Evolutionary conservation across 2,329 filamentous ascomycete species (phyloP).

Genomic region (Apiospora malaysiana): DNA sequence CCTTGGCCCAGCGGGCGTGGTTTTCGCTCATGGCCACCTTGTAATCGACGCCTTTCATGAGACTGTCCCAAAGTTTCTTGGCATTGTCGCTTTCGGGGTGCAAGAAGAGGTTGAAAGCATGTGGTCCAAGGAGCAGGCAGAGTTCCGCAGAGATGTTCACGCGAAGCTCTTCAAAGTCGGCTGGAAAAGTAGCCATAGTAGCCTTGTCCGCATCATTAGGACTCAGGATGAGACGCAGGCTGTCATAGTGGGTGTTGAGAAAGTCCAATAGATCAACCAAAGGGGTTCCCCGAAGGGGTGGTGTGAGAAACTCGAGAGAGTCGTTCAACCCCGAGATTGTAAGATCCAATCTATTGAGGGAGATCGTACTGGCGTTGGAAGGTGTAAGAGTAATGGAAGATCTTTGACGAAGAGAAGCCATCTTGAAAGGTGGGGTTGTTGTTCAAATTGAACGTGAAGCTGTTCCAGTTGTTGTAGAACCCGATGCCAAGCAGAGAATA

Average conservation of each 20-base stretch:
- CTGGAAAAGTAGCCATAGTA: background rate
- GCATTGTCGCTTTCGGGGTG: background rate
- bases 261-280: background rate
- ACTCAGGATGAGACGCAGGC: background rate
- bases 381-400: background rate
- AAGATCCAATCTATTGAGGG: background rate
- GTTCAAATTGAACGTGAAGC: background rate
- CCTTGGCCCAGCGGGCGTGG: background rate
- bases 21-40: background rate
- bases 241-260: slow-evolving; percentile 8
- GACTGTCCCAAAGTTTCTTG: background rate
- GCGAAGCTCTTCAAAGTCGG: background rate
- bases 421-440: background rate
- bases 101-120: background rate
- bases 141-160: background rate
- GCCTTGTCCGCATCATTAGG: background rate
- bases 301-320: background rate
- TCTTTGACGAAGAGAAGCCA: background rate
- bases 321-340: too few species aligned
- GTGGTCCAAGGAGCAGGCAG: background rate
- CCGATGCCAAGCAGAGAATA: background rate
- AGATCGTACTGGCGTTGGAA: background rate
- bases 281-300: background rate
- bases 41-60: background rate
- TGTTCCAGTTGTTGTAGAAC: background rate